Base-by-base conservation (phyloP, 1,139 yeast genomes). In the Hanseniaspora uvarum region DNA sequence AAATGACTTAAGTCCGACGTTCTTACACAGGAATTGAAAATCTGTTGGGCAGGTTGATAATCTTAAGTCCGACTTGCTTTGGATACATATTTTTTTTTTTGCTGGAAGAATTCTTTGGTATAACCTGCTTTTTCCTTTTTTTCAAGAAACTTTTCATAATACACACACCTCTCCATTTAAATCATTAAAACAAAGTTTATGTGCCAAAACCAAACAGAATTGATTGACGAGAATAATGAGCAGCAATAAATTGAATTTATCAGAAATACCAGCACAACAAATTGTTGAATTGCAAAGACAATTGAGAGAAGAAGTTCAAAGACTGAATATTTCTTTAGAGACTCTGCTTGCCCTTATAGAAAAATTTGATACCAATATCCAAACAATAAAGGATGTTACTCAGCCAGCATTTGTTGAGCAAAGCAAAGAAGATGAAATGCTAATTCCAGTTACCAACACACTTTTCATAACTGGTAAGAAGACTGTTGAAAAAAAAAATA, bases 391-490 rank as follows among this genome's bases (percentile, higher is more conserved):
- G 53, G 71, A 72, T 49, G 75, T 86, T 60, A 75, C 80, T 50
- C 62, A 66, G 28, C 69, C 76, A 24, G 5, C 26, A 5, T 41
- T 47, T 24, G 14, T 43, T 18, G 43, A 50, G 11, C 72, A 71
- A 41, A 70, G 71, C 36, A n/a, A 44, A 8, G 70, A 71, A 18
- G 70, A 72, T 2, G 77, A 78, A 33, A 68, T 92, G 36, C 72
- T 92, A 59, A 87, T 94, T 0, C 98, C 99, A 6, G 73, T 94
- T 59, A 87, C 97, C 0, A 77, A 89, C 44, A 86, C 96, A 0
- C 72, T 92, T 46, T 92, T 94, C 62, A 84, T 92, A 28, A 95
- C 96, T 1, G 99, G 98, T 2, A 77, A 73, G 57, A 75, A 78
- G 55, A 41, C 31, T 5, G 39, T 45, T 24, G 19, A 41, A 16